Base-by-base conservation (phyloP, 768 basidiomycete genomes). In the Phylloporus rhodoxanthus region DNA sequence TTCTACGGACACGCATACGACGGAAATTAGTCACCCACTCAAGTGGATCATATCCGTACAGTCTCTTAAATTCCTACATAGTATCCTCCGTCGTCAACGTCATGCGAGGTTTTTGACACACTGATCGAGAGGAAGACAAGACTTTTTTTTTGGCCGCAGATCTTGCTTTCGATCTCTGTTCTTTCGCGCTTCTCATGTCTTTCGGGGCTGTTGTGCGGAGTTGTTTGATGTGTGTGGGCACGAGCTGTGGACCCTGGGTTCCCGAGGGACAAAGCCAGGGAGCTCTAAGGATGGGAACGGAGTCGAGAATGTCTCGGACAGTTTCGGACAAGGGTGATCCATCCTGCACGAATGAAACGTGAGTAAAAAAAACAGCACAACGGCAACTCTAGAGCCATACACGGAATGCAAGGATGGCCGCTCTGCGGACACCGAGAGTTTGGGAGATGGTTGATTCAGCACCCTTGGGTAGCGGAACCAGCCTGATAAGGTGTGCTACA, bases 161-260 rank as follows among this genome's bases (percentile, higher is more conserved):
- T 52, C 73, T 80, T 17, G 75, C 80, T 58, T 71, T 69, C 32
- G 65, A 62, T 49, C 88, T 75, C 45, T 69, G 61, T 48, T 80
- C 75, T 60, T 85, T 90, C 28, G 82, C 81, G 28, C 69, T 74
- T 60, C 77, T 86, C 78, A 90, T 86, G 58, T 92, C 86, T 58
- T 79, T 82, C 2, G 91, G 91, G 4, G 82, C 80, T 25, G 82
- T 80, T 2, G 91, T 93, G 15, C 77, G 76, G 19, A 91, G 63
- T 55, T 91, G 88, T 60, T 92, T 94, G 56, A 91, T 75, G 60
- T 90, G 85, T 0, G 89, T 90, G 2, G 85, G 81, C 36, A 86
- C 68, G 21, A 84, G 70, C 15, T 66, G 47, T 39, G 48, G 17
- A 51, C 49, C 14, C 52, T 59, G 33, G 48, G 50, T 25, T 6